A percentile compares a stretch with the other conserved stretches of the same genome.
Evolutionary conservation across 2,329 filamentous ascomycete species (phyloP).

Genomic region (Acrocalymma vagum): DNA sequence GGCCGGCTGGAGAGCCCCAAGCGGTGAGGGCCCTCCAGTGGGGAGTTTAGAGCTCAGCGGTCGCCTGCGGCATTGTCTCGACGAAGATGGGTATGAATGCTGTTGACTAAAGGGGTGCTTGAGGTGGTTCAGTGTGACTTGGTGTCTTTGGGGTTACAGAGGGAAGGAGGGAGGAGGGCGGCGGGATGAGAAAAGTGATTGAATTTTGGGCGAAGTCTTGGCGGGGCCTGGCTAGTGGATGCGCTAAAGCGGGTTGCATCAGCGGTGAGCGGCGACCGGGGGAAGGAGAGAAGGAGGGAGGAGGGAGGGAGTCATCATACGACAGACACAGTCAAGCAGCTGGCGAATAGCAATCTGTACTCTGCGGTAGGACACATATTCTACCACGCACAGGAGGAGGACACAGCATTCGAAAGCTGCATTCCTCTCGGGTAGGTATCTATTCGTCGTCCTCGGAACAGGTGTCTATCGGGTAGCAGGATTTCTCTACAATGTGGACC

Average conservation of each 20-base stretch:
- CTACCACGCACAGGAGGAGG: conserved; percentile 18
- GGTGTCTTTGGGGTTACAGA: conserved; percentile 47
- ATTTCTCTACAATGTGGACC: too few relatives aligned
- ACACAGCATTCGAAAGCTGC: conserved; percentile 25
- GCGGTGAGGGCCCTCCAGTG: conserved; percentile 73
- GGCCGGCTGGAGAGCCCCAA: conserved; percentile 76
- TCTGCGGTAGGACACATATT: too few relatives aligned
- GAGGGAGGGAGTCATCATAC: conserved; percentile 20
- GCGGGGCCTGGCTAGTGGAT: conserved; percentile 13
- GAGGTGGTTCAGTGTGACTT: conserved; percentile 45
- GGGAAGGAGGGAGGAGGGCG: conserved; percentile 37
- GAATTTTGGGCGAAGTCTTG: conserved; percentile 30
- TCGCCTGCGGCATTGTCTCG: conserved; percentile 58
- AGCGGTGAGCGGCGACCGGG: conserved; percentile 29
- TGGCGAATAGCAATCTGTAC: too few relatives aligned
- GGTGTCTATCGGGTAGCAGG: conserved; percentile 6
- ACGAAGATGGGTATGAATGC: conserved; percentile 47
- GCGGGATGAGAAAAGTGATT: conserved; percentile 35
- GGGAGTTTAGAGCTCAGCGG: conserved; percentile 80
- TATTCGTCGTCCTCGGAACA: too few relatives aligned
- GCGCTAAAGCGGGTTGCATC: conserved; percentile 22
- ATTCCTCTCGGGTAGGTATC: too few relatives aligned
- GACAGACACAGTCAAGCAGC: too few relatives aligned
- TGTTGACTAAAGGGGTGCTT: conserved; percentile 30
- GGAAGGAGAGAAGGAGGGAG: too few relatives aligned